Base-by-base conservation (phyloP, 2,329 filamentous ascomycete genomes). In the Curvularia sp. region DNA sequence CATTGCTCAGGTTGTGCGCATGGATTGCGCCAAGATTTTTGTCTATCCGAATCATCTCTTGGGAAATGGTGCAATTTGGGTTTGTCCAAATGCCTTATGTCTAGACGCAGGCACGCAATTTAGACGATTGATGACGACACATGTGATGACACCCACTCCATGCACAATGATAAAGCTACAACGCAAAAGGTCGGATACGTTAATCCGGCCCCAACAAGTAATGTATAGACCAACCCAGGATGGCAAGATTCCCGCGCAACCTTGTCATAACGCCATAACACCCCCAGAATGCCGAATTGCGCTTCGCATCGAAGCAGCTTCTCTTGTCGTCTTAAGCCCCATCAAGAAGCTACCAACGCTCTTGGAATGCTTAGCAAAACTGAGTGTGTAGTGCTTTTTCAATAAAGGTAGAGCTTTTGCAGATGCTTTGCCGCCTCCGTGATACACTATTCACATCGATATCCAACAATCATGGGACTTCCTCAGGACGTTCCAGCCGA, bases 221-320 rank as follows among this genome's bases (percentile, higher is more conserved):
- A 13, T 5, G n/a, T 15, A 8, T 15, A 45, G n/a, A 12, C 23
- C 43, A 45, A 36, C 47, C 49, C 15, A 48, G 6, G 13, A 34
- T 10, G 15, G 30, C 5, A 36, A 19, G 3, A 36, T 13, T 34
- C 38, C 53, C 30, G 49, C 38, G 8, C 39, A 36, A 55, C 47
- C 55, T 12, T 53, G 55, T 42, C 55, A 57, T 57, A 42, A 42
- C 55, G 55, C 36, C 49, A 57, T 57, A 49, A 3, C 19, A n/a
- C 15, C 49, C 27, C 55, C 49, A 53, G 55, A 48, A 57, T 57
- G 49, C 53, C 55, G 43, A 47, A 46, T 53, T 19, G 32, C 55
- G 34, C 49, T 45, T 48, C 27, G 43, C 25, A 21, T 36, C 34
- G 32, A 19, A 15, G 13, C 15, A 41, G 25, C 39, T 42, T 15